Conservation (phyloP, 495 filamentous ascomycete genomes). For the Daldinia decipiens region DNA sequence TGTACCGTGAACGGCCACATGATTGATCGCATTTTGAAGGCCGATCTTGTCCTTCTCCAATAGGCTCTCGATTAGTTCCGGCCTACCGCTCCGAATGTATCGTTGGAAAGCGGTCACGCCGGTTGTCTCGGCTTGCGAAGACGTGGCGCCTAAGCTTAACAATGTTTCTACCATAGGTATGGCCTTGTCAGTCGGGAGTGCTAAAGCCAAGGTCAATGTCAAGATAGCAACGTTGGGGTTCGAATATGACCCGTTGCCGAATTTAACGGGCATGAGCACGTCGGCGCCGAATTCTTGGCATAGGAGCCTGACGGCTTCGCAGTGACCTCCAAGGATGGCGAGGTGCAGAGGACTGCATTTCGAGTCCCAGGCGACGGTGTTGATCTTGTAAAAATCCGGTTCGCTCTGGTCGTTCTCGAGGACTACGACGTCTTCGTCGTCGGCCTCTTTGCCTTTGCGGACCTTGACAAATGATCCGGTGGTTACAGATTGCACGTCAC, state of each 20-base stretch:
- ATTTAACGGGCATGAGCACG: slow-evolving; percentile 73
- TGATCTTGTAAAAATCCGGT: slow-evolving; percentile 81
- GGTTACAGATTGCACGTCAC: slow-evolving; percentile 59
- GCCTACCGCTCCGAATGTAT: slow-evolving; percentile 58
- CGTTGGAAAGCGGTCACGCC: slow-evolving; percentile 68
- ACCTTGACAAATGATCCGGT: slow-evolving; percentile 78
- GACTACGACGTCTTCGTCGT: slow-evolving; percentile 45
- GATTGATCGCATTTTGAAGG: slow-evolving; percentile 70
- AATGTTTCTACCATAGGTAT: slow-evolving; percentile 68
- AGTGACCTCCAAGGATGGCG: slow-evolving; percentile 76
- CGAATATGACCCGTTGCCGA: slow-evolving; percentile 52
- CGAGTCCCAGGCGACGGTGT: slow-evolving; percentile 79
- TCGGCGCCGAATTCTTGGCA: slow-evolving; percentile 81
- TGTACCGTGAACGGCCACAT: slow-evolving; percentile 54
- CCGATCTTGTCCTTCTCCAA: slow-evolving; percentile 69
- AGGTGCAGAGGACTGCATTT: slow-evolving; percentile 76
- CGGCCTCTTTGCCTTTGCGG: slow-evolving; percentile 50
- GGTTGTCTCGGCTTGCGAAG: slow-evolving; percentile 73
- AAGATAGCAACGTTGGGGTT: slow-evolving; percentile 68
- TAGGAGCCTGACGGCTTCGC: slow-evolving; percentile 71
- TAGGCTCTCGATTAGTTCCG: slow-evolving; percentile 63
- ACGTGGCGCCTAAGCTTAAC: slow-evolving; percentile 75
- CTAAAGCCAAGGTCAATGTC: slow-evolving; percentile 68
- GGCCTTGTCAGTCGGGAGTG: slow-evolving; percentile 68
- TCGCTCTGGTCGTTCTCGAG: slow-evolving; percentile 69